phyloP scores from a whole-genome alignment of 208 protist species.

The Trypanosoma theileri region DNA sequence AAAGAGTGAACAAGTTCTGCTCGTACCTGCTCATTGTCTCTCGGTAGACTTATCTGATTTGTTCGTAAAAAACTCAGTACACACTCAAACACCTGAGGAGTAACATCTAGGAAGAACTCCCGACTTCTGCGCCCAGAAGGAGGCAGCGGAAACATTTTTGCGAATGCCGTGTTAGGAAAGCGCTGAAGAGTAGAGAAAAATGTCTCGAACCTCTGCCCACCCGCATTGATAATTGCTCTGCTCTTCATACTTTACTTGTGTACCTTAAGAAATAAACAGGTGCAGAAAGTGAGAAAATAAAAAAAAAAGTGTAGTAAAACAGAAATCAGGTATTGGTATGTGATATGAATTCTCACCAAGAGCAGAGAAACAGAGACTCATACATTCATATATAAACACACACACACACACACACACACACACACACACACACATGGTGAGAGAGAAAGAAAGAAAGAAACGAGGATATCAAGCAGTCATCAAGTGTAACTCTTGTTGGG shows the following conservation, averaged over 20 bases:
- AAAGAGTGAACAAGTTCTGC: constrained; percentile 70
- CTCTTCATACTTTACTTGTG: constrained; percentile 31
- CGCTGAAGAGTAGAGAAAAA: constrained; percentile 58
- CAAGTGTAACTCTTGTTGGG: constrained; percentile 6
- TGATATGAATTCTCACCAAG: not conserved
- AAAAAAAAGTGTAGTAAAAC: not conserved
- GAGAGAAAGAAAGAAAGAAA: constrained; percentile 17
- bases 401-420: constrained; percentile 10
- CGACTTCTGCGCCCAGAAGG: not conserved
- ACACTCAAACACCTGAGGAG: constrained; percentile 73
- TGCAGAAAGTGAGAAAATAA: not conserved
- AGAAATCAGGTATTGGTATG: no score
- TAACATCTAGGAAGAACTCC: constrained; percentile 79
- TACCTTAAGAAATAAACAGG: constrained; percentile 15
- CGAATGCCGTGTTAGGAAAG: constrained; percentile 67
- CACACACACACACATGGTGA: constrained; percentile 3
- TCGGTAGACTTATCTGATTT: constrained; percentile 54
- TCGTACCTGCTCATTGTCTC: constrained; percentile 56
- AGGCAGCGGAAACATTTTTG: constrained; percentile 46
- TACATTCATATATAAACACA: constrained; percentile 6
- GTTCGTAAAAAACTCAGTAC: constrained; percentile 79
- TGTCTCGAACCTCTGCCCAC: constrained; percentile 69
- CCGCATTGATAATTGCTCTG: constrained; percentile 67
- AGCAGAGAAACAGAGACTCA: not conserved
- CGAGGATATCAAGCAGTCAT: constrained; percentile 3